Evolutionary conservation across 495 filamentous ascomycete genomes (phyloP).

Genomic region (Haplographium delicatum): DNA sequence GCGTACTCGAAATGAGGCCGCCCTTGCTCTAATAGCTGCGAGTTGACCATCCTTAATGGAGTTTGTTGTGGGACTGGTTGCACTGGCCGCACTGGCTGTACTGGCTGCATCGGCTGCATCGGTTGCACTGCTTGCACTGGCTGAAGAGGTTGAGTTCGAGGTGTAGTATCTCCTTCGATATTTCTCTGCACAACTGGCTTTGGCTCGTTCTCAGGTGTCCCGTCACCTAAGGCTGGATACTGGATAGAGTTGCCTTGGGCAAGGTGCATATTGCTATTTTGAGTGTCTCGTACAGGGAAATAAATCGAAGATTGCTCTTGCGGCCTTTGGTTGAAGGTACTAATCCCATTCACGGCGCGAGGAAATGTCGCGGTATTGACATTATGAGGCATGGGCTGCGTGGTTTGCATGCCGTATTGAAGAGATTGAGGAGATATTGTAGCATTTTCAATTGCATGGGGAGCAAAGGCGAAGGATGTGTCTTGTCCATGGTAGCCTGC

Average conservation of each 20-base stretch:
- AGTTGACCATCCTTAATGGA: slow-evolving; percentile 14
- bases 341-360: slow-evolving; percentile 6
- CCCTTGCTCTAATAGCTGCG: slow-evolving; percentile 3
- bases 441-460: slow-evolving; percentile 5
- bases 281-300: slow-evolving; percentile 1
- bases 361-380: slow-evolving; percentile 5
- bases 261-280: slow-evolving; percentile 8
- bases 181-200: slow-evolving; percentile 9
- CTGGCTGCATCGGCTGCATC: background rate
- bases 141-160: background rate
- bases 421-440: slow-evolving; percentile 22
- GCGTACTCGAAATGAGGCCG: slow-evolving; percentile 12
- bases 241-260: background rate
- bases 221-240: slow-evolving; percentile 8
- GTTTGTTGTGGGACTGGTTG: slow-evolving; percentile 1
- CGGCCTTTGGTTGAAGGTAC: slow-evolving; percentile 5
- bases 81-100: too few relatives aligned
- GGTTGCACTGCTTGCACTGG: background rate
- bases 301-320: slow-evolving; percentile 13
- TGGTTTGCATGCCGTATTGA: slow-evolving; percentile 12
- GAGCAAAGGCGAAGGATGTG: slow-evolving; percentile 19
- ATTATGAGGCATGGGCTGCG: slow-evolving; percentile 8
- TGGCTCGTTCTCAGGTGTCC: background rate
- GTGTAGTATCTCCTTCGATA: background rate
- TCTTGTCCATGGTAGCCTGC: slow-evolving; percentile 7